Conservation (phyloP, 1,139 yeast genomes). For the Arxiozyma telluris region DNA sequence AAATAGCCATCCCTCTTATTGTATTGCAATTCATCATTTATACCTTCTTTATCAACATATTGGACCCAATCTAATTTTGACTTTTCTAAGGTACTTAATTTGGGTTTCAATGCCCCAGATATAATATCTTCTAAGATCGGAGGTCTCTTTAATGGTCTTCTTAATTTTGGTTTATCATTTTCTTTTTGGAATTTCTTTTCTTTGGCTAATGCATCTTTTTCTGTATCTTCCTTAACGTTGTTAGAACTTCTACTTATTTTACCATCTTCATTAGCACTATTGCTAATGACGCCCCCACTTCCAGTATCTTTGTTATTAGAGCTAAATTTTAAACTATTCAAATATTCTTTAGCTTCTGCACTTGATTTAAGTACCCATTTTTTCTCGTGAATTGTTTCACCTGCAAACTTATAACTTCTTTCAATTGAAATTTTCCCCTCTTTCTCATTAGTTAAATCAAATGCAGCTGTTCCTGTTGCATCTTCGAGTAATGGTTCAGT, state of each 20-base stretch:
- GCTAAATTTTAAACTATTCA: slow-evolving; percentile 42
- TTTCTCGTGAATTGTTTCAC: slow-evolving; percentile 67
- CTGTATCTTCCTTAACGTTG: neutral
- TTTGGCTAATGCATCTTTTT: neutral
- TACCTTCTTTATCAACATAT: slow-evolving; percentile 79
- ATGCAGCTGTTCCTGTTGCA: neutral
- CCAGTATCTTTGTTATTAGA: neutral
- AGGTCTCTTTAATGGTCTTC: slow-evolving; percentile 52
- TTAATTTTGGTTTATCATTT: slow-evolving; percentile 16
- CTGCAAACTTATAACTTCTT: slow-evolving; percentile 82
- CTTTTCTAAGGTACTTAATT: slow-evolving; percentile 84
- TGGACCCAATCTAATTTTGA: slow-evolving; percentile 93
- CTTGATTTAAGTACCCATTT: slow-evolving; percentile 68
- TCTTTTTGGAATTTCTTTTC: neutral
- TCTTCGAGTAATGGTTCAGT: neutral
- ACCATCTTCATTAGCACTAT: slow-evolving; percentile 10
- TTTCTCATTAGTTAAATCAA: slow-evolving; percentile 10
- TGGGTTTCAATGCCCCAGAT: slow-evolving; percentile 50
- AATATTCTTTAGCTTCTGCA: slow-evolving; percentile 79
- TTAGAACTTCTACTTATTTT: slow-evolving; percentile 9
- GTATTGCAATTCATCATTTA: slow-evolving; percentile 68
- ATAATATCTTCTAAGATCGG: slow-evolving; percentile 68
- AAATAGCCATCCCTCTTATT: slow-evolving; percentile 78
- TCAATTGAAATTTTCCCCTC: slow-evolving; percentile 50
- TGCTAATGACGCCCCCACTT: neutral